Conservation (phyloP, 345 rosid species). For the Eucalyptus polybractea region DNA sequence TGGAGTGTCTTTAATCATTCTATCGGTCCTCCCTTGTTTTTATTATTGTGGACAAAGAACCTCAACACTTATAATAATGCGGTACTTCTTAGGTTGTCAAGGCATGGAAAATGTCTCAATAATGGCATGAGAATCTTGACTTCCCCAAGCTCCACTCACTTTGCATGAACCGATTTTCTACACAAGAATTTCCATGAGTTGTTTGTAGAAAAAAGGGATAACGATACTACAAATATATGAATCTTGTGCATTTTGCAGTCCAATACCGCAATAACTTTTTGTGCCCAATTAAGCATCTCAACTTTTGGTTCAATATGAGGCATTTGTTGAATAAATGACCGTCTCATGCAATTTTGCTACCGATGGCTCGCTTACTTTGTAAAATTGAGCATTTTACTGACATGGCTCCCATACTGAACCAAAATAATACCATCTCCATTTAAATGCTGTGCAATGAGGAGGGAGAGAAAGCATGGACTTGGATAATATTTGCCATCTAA, state of each 20-base stretch:
- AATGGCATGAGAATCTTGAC: background rate
- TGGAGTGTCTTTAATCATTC: background rate
- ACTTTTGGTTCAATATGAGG: background rate
- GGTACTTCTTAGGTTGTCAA: background rate
- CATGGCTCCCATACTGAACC: background rate
- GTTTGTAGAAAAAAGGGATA: background rate
- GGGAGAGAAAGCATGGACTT: background rate
- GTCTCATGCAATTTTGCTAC: background rate
- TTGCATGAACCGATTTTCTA: background rate
- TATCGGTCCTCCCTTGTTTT: background rate
- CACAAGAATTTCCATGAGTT: background rate
- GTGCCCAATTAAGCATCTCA: background rate
- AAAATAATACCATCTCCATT: background rate
- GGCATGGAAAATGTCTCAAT: background rate
- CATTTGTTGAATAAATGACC: background rate
- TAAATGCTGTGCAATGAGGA: background rate
- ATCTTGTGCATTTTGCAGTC: background rate
- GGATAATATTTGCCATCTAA: background rate
- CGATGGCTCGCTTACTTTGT: background rate
- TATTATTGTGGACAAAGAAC: background rate
- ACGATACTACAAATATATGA: background rate
- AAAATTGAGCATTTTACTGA: background rate
- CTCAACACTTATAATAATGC: background rate
- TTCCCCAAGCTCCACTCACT: background rate
- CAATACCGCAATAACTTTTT: background rate